Conservation (phyloP, 352 stramenopile species). For the Bremia lactucae region DNA sequence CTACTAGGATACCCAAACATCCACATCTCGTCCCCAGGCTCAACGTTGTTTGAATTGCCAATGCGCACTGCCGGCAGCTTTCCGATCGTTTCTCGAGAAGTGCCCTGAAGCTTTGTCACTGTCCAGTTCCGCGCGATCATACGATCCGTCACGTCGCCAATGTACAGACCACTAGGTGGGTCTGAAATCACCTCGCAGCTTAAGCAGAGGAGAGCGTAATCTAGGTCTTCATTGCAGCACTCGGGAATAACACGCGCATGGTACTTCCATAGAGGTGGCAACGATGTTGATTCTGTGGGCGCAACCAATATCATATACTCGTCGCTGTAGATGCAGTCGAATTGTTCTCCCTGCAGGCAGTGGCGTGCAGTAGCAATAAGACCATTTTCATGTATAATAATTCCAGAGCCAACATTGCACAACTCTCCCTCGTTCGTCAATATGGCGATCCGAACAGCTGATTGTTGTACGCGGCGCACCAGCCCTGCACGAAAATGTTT, state of each 20-base stretch:
- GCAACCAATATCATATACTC: conserved; percentile 83
- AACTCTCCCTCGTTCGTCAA: conserved; percentile 76
- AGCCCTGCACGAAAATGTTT: conserved; percentile 80
- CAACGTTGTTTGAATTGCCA: conserved; percentile 83
- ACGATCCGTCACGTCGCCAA: conserved; percentile 80
- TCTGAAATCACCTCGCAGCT: conserved; percentile 81
- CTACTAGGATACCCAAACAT: conserved; percentile 86
- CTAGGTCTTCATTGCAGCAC: conserved; percentile 75
- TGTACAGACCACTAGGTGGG: conserved; percentile 77
- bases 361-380: conserved; percentile 73
- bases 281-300: conserved; percentile 69
- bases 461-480: conserved; percentile 78
- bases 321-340: conserved; percentile 81
- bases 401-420: conserved; percentile 79
- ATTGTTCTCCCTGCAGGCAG: conserved; percentile 75
- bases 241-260: conserved; percentile 70
- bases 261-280: conserved; percentile 78
- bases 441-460: conserved; percentile 75
- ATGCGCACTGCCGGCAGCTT: conserved; percentile 73
- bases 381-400: conserved; percentile 76
- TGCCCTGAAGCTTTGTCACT: conserved; percentile 70
- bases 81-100: conserved; percentile 48
- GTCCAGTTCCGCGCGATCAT: conserved; percentile 80
- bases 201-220: conserved; percentile 74
- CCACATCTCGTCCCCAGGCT: conserved; percentile 84